Base-by-base conservation (phyloP, 2,329 filamentous ascomycete genomes). In the Fusarium oxysporum region DNA sequence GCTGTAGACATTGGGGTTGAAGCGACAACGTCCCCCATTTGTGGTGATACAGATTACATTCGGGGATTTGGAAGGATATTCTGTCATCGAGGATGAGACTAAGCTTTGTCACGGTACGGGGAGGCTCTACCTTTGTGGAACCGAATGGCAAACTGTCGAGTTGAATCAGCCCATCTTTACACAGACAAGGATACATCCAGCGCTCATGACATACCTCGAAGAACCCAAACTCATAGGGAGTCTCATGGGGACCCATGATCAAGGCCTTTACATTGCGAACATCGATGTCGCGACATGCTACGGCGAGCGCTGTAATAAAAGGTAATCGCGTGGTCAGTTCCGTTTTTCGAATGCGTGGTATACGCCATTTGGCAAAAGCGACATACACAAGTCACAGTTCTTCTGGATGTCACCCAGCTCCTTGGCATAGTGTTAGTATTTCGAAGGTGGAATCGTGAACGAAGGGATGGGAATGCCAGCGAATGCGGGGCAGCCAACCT, bases 1-100 rank as follows among this genome's bases (percentile, higher is more conserved):
- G 3, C 95, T 88, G 80, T 99, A 99, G 69, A 99, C 97, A 79
- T 99, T 99, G 7, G 96, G 96, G 78, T 98, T 98, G 86, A 98
- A 98, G 12, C 96, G 91, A 79, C 92, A 95, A 66, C 92, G 88
- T 16, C 96, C 96, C n/a, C 88, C 86, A 79, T 98, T 98, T 3
- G 96, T 99, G 0, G 96, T 98, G 45, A 91, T 88, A 32, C 92
- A 92, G 30, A 86, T 89, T 32, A 92, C 90, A 19, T 76, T 72
- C 4, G 90, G 90, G 1, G 90, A 87, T 75, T 90, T 91, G 54
- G 88, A 85, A 10, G 96, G 96, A 78, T 99, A 99, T 6, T 97
- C 95, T 94, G 76, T 37, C 70, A 41, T 45, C 13, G 41, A 44
- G 25, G n/a, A 71, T 64, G 33, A 75, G 67, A 54, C 32, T 14